These are phyloP conservation scores for Citrullus colocynthis DNA, from an alignment of 306 rosid genomes.

Conservation along the genomic window DNA sequence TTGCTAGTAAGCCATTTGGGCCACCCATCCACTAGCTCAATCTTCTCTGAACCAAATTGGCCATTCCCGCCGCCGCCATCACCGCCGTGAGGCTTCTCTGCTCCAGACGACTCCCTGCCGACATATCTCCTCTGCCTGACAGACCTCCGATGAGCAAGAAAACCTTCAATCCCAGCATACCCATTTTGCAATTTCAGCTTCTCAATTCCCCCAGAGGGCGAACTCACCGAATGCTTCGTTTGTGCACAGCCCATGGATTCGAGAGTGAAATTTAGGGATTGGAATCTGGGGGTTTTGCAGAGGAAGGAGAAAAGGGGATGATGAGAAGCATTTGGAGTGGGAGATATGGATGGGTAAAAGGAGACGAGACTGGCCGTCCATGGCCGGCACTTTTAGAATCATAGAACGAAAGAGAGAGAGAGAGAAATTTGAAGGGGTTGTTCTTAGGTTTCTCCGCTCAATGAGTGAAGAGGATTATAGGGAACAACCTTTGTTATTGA, in stretches of 20 bases:
- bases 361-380: constrained; percentile 35
- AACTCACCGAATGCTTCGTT: constrained; percentile 23
- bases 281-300: background rate
- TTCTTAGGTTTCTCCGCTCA: constrained; percentile 33
- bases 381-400: constrained; percentile 57
- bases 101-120: background rate
- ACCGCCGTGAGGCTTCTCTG: constrained; percentile 4
- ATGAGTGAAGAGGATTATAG: background rate
- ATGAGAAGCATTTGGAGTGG: background rate
- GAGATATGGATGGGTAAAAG: constrained; percentile 9
- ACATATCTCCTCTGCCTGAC: constrained; percentile 25
- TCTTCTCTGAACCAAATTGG: constrained; percentile 18
- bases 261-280: constrained; percentile 1
- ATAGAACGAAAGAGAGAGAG: background rate
- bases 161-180: constrained; percentile 24
- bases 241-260: constrained; percentile 63
- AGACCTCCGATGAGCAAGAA: constrained; percentile 32
- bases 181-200: constrained; percentile 51
- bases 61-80: constrained; percentile 4
- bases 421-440: constrained; percentile 2
- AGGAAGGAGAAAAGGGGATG: background rate
- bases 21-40: constrained; percentile 28
- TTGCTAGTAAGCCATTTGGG: constrained; percentile 45
- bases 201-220: constrained; percentile 20
- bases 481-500: background rate